Percentiles rank a stretch among this genome's conserved stretches.
phyloP scores from a whole-genome alignment of 2,329 filamentous ascomycete genomes.

The Cytospora mali region DNA sequence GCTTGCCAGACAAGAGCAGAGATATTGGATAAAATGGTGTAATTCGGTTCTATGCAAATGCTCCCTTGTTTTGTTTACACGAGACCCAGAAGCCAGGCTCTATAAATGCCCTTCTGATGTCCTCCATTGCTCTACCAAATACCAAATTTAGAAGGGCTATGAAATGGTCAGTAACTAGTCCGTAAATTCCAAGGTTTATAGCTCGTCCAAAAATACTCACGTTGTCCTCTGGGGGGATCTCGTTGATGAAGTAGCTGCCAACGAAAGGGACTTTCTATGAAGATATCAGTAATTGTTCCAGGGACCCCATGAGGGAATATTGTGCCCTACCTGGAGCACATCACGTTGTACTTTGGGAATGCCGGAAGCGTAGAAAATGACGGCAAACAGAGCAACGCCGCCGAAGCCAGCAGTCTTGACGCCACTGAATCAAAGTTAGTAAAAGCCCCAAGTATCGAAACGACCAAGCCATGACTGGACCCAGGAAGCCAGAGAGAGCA shows the following conservation, averaged over 20 bases:
- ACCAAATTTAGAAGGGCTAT: conserved; percentile 32
- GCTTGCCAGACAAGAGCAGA: background rate
- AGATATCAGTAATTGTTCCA: conserved; percentile 31
- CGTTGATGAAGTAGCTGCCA: conserved; percentile 53
- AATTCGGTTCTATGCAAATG: conserved; percentile 21
- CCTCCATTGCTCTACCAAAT: background rate
- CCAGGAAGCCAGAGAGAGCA: background rate
- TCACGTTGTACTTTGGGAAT: conserved; percentile 63
- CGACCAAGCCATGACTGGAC: background rate
- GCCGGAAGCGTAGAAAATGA: conserved; percentile 64
- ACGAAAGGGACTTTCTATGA: conserved; percentile 59
- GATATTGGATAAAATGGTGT: background rate
- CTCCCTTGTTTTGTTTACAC: conserved; percentile 18
- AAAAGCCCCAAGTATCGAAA: conserved; percentile 17
- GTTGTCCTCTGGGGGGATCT: conserved; percentile 63
- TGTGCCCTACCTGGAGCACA: conserved; percentile 28
- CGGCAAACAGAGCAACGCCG: conserved; percentile 58
- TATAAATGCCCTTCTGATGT: background rate
- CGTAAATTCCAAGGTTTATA: too few relatives aligned
- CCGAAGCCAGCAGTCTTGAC: conserved; percentile 57
- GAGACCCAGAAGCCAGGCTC: conserved; percentile 33
- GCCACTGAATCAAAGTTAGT: conserved; percentile 44
- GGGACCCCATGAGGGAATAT: background rate
- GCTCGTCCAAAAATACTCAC: conserved; percentile 46
- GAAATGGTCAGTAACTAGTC: background rate